A percentile compares a stretch with the other conserved stretches of the same genome.
Conservation (phyloP, 140 eudicot genomes). For the Cichorium intybus region DNA sequence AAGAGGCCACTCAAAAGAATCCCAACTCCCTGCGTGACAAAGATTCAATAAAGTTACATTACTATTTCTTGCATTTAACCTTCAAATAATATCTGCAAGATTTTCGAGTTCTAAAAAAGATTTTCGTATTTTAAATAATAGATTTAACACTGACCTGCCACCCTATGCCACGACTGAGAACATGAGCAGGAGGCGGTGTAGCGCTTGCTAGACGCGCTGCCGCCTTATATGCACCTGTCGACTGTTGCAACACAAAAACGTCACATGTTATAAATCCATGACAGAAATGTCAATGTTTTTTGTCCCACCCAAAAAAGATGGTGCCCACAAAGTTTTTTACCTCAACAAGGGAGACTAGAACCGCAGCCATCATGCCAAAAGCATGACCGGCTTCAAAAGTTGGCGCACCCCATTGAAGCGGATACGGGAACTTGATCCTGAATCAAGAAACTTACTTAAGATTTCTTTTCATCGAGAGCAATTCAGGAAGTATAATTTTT, state of each 20-base stretch:
- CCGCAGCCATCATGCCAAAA: slow-evolving; percentile 99
- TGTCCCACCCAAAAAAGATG: too few species aligned
- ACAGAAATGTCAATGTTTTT: not conserved
- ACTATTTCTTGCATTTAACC: not conserved
- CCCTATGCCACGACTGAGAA: slow-evolving; percentile 98
- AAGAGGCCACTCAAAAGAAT: slow-evolving; percentile 84
- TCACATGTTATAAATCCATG: not conserved
- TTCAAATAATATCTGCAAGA: too few species aligned
- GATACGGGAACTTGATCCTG: slow-evolving; percentile 97
- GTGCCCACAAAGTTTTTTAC: too few species aligned
- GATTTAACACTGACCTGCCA: slow-evolving; percentile 75
- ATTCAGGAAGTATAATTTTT: too few species aligned
- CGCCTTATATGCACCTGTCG: slow-evolving; percentile 95
- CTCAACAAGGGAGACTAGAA: slow-evolving; percentile 88
- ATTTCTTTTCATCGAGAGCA: not conserved
- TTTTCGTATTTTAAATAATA: not conserved
- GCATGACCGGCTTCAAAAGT: slow-evolving; percentile 93
- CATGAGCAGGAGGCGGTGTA: slow-evolving; percentile 98
- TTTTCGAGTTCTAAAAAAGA: not conserved
- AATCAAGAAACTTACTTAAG: not conserved
- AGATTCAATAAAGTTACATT: not conserved
- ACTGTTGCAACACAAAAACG: slow-evolving; percentile 35
- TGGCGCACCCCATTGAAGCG: slow-evolving; percentile 99
- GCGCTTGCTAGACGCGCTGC: slow-evolving; percentile 99
- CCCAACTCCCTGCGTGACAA: slow-evolving; percentile 65